Percentiles rank a stretch among this genome's conserved stretches.
Evolutionary conservation across 1,139 yeast species (phyloP).

Genomic region (Nakaseomyces sp.): DNA sequence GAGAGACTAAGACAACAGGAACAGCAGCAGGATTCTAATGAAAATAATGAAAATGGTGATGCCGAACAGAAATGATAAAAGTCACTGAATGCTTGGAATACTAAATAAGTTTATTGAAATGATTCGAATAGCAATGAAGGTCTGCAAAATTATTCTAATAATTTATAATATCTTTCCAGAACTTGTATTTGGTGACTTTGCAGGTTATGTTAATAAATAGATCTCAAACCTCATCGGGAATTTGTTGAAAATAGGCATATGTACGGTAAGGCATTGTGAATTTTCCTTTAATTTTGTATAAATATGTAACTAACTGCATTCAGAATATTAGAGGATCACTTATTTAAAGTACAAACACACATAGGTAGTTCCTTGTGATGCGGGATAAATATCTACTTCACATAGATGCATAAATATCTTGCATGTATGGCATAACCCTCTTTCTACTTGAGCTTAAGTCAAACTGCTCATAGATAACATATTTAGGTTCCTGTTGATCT

Average conservation of each 20-base stretch:
- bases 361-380: not conserved
- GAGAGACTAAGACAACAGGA: constrained; percentile 30
- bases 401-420: constrained; percentile 1
- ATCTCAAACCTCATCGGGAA: too few relatives aligned
- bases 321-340: too few relatives aligned
- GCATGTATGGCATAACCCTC: constrained; percentile 4
- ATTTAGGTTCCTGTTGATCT: constrained; percentile 6
- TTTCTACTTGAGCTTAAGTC: constrained; percentile 4
- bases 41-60: constrained; percentile 1
- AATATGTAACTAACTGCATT: not conserved
- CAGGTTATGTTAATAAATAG: too few relatives aligned
- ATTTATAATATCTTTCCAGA: too few relatives aligned
- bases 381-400: not conserved
- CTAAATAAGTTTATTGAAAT: not conserved
- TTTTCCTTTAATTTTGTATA: too few relatives aligned
- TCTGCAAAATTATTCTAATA: too few relatives aligned
- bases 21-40: constrained; percentile 8
- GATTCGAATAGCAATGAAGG: not conserved
- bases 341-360: too few relatives aligned
- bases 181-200: too few relatives aligned
- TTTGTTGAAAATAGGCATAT: too few relatives aligned
- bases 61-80: not conserved
- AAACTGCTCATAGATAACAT: not conserved
- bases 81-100: too few relatives aligned
- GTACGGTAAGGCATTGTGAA: too few relatives aligned